phyloP scores from a whole-genome alignment of 2,329 filamentous ascomycete species.

The Scedosporium aurantiacum region DNA sequence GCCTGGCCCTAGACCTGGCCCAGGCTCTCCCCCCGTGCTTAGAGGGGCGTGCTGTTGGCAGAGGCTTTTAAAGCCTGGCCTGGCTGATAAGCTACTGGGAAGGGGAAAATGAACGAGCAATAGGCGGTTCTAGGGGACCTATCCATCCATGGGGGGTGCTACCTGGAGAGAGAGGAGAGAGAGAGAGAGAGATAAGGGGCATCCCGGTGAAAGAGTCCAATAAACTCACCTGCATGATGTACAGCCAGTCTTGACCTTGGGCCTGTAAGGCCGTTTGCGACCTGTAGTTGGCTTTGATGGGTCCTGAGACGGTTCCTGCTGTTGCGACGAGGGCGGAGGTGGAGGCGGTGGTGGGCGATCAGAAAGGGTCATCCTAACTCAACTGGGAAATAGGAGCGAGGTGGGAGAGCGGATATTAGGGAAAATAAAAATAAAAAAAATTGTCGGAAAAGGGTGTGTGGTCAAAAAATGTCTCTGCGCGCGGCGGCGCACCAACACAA shows the following conservation, averaged over 20 bases:
- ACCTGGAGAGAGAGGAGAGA: background rate
- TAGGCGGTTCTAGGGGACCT: background rate
- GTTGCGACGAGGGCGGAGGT: background rate
- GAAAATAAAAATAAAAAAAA: background rate
- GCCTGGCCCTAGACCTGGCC: background rate
- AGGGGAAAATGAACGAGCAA: too few relatives aligned
- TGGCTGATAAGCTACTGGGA: too few relatives aligned
- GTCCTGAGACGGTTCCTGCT: background rate
- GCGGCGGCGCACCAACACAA: background rate
- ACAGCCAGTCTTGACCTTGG: conserved; percentile 31
- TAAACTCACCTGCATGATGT: conserved; percentile 29
- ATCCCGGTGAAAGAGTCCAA: background rate
- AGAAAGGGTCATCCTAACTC: conserved; percentile 5
- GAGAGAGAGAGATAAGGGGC: background rate
- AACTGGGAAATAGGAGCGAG: conserved; percentile 6
- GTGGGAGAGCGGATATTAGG: background rate
- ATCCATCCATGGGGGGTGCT: background rate
- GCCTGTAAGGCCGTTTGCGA: conserved; percentile 8
- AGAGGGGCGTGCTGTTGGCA: too few relatives aligned
- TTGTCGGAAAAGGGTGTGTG: background rate
- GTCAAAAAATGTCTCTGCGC: background rate
- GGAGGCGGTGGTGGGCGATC: background rate
- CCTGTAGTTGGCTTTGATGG: background rate
- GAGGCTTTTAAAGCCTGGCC: too few relatives aligned
- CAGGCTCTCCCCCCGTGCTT: too few relatives aligned